phyloP scores from a whole-genome alignment of 2,329 filamentous ascomycete species.

The Penicillium aurantiogriseum region DNA sequence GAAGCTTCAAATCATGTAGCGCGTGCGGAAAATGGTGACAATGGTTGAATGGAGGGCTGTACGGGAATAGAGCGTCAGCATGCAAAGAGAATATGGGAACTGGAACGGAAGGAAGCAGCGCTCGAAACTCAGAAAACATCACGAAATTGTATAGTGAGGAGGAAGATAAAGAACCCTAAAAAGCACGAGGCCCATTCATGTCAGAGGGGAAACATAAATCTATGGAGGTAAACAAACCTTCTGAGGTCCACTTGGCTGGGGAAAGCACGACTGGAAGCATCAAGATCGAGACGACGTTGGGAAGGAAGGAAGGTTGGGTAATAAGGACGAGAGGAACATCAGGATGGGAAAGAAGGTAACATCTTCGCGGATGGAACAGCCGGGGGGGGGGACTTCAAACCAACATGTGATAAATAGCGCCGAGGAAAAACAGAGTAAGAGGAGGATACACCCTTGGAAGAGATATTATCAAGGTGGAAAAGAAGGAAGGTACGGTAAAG shows the following conservation, averaged over 20 bases:
- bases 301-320: no score
- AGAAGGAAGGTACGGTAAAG: not conserved
- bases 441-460: no score
- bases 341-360: not conserved
- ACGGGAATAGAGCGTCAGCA: not conserved
- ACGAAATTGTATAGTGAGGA: not conserved
- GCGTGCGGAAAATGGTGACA: not conserved
- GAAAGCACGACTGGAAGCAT: not conserved
- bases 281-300: no score
- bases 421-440: no score
- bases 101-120: not conserved
- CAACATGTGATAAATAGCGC: no score
- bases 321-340: no score
- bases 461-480: not conserved
- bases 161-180: not conserved
- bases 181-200: not conserved
- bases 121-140: not conserved
- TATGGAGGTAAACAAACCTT: not conserved
- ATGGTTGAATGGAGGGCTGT: not conserved
- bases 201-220: not conserved
- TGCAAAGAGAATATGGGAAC: not conserved
- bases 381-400: not conserved
- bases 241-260: no score
- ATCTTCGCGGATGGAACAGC: not conserved
- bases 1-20: not conserved